Conservation (phyloP, 2,329 filamentous ascomycete genomes). For the Calonectria crousiana region DNA sequence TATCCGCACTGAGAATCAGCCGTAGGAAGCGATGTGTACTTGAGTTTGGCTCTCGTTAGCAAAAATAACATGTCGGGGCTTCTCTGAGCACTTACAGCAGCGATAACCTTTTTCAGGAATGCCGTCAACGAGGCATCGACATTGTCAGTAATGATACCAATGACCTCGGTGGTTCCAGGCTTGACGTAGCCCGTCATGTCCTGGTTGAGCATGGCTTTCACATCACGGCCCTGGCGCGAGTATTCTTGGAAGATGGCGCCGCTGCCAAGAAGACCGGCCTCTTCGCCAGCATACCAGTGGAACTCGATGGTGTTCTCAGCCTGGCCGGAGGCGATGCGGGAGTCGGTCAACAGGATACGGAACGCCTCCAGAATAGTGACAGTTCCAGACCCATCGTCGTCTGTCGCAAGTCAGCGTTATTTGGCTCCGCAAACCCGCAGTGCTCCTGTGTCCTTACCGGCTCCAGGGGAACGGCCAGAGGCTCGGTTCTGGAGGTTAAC, state of each 20-base stretch:
- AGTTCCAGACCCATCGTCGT: conserved; percentile 41
- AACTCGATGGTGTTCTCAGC: conserved; percentile 83
- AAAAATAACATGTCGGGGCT: rapidly evolving
- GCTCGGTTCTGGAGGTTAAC: conserved; percentile 66
- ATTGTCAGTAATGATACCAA: conserved; percentile 57
- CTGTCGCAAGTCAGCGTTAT: conserved; percentile 17
- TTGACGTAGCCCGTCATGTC: conserved; percentile 58
- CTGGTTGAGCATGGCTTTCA: conserved; percentile 58
- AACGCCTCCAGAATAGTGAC: conserved; percentile 84
- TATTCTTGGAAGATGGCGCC: conserved; percentile 63
- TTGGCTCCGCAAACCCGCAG: background rate
- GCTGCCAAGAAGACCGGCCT: conserved; percentile 82
- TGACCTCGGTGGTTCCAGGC: conserved; percentile 40
- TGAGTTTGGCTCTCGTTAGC: background rate
- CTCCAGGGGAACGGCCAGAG: conserved; percentile 34
- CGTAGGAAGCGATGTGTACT: conserved; percentile 54
- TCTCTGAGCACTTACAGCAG: conserved; percentile 29
- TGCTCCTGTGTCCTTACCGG: conserved; percentile 26
- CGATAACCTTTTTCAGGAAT: conserved; percentile 54
- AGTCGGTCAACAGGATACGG: conserved; percentile 75
- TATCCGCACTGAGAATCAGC: conserved; percentile 66
- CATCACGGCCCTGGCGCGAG: conserved; percentile 44
- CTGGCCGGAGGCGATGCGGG: conserved; percentile 70
- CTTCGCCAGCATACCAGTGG: conserved; percentile 88
- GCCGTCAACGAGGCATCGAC: conserved; percentile 50